phyloP scores from a whole-genome alignment of 768 basidiomycete species.

The Rhizopogon vesiculosus region DNA sequence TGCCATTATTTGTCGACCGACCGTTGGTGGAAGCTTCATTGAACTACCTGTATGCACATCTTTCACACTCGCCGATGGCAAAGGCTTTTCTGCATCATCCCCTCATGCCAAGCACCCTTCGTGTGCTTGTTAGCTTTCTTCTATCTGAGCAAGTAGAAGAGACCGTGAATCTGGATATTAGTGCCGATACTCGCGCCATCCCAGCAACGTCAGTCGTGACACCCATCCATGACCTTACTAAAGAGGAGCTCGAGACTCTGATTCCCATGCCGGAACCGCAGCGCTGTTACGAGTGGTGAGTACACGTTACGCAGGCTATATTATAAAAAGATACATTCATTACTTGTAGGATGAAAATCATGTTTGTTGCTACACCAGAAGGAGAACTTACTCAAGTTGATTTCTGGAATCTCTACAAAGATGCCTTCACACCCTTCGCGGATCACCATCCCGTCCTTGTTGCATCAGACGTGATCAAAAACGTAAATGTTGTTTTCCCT shows the following conservation, averaged over 20 bases:
- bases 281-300: conserved; percentile 79
- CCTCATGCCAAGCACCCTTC: conserved; percentile 66
- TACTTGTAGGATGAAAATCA: conserved; percentile 76
- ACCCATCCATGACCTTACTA: conserved; percentile 61
- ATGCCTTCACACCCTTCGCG: conserved; percentile 62
- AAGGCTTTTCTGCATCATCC: conserved; percentile 72
- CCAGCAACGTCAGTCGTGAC: conserved; percentile 44
- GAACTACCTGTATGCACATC: conserved; percentile 71
- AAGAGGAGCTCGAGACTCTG: conserved; percentile 62
- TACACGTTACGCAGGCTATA: neutral
- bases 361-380: conserved; percentile 73
- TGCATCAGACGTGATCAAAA: conserved; percentile 94
- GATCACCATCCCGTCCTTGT: conserved; percentile 60
- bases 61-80: conserved; percentile 70
- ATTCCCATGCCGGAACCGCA: conserved; percentile 64
- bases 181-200: conserved; percentile 52
- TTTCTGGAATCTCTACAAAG: conserved; percentile 93
- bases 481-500: conserved; percentile 81
- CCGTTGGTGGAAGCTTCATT: conserved; percentile 64
- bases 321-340: neutral
- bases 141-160: conserved; percentile 72
- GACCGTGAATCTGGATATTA: conserved; percentile 57
- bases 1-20: conserved; percentile 70
- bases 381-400: conserved; percentile 90
- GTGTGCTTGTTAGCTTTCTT: conserved; percentile 61